A percentile compares a stretch with the other conserved stretches of the same genome.
Evolutionary conservation across 2,329 filamentous ascomycete species (phyloP).

Genomic region (Amylocarpus encephaloides): DNA sequence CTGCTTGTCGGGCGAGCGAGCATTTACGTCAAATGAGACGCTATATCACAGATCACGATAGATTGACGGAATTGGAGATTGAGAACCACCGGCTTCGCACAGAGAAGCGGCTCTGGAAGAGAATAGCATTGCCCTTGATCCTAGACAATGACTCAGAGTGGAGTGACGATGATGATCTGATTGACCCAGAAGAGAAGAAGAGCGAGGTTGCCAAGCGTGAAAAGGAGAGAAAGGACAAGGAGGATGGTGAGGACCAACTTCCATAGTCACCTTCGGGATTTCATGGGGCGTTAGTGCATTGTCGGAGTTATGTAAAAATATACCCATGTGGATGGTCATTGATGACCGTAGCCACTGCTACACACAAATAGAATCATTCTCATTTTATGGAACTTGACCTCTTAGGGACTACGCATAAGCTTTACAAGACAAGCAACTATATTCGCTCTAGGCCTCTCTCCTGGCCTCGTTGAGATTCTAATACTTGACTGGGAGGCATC

Average conservation of each 20-base stretch:
- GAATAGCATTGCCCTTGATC: constrained; percentile 56
- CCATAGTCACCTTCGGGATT: background rate
- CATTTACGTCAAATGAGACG: constrained; percentile 50
- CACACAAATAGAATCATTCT: background rate
- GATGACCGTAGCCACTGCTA: background rate
- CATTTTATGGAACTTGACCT: constrained; percentile 13
- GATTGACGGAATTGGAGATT: constrained; percentile 47
- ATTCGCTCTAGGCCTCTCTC: too few species aligned
- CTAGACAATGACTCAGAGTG: constrained; percentile 51
- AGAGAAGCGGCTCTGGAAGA: constrained; percentile 60
- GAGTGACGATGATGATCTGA: constrained; percentile 59
- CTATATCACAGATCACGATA: constrained; percentile 49
- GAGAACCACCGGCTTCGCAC: constrained; percentile 48
- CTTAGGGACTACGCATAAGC: background rate
- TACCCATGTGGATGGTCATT: background rate
- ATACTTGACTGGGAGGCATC: too few species aligned
- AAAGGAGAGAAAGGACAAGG: constrained; percentile 22
- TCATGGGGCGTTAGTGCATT: background rate
- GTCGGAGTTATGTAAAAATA: background rate
- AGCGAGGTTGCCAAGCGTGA: constrained; percentile 30
- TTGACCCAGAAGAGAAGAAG: constrained; percentile 55
- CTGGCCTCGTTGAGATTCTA: too few species aligned
- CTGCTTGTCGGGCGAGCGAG: constrained; percentile 52
- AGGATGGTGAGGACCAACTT: constrained; percentile 14
- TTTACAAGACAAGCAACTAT: too few species aligned